Conservation (phyloP, 108 stramenopile species). For the Discostella stelligeroides region DNA sequence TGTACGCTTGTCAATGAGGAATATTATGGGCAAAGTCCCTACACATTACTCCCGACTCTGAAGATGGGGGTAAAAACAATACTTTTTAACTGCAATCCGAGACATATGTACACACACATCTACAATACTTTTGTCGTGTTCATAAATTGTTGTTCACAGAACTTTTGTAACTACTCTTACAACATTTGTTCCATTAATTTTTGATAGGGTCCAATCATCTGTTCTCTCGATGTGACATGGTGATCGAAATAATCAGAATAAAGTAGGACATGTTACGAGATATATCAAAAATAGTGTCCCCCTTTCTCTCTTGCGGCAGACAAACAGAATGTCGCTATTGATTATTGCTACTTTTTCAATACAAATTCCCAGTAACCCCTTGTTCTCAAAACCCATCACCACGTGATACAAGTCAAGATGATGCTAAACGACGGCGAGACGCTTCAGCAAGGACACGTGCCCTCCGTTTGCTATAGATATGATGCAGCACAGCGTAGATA, state of each 20-base stretch:
- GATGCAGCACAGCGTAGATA: not conserved
- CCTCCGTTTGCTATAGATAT: not conserved
- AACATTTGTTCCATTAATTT: too few species aligned
- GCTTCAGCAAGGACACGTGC: not conserved
- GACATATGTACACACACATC: not conserved
- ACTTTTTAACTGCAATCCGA: constrained; percentile 56
- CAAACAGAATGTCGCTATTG: too few species aligned
- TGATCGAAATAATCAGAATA: too few species aligned
- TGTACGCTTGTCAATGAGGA: constrained; percentile 23
- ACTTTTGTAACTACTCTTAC: not conserved
- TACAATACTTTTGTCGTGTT: not conserved
- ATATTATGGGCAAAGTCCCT: constrained; percentile 12
- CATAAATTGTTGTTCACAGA: not conserved
- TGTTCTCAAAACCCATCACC: not conserved
- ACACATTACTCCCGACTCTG: constrained; percentile 32
- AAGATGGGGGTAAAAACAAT: constrained; percentile 31
- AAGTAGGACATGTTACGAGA: too few species aligned
- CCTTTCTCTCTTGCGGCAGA: too few species aligned
- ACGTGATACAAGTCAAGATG: not conserved
- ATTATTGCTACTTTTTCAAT: too few species aligned
- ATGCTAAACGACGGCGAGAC: not conserved
- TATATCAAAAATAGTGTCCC: too few species aligned
- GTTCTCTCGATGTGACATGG: too few species aligned
- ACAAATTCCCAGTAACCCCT: too few species aligned
- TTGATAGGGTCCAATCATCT: too few species aligned